phyloP scores from a whole-genome alignment of 495 filamentous ascomycete genomes.

The Penicillium waksmanii region DNA sequence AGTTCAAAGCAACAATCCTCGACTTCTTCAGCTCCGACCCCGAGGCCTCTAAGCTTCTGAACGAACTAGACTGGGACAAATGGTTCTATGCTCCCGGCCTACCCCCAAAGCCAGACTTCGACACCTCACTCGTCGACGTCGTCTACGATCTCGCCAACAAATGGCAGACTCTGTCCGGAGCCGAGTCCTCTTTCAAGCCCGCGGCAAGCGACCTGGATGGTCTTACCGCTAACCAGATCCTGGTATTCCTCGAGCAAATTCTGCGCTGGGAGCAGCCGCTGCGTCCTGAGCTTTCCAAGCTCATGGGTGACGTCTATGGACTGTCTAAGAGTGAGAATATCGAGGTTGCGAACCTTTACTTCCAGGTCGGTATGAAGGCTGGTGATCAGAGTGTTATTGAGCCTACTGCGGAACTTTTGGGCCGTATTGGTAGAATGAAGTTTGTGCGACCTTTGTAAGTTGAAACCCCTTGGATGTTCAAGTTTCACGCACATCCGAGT shows the following conservation, averaged over 20 bases:
- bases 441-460: constrained; percentile 81
- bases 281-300: constrained; percentile 59
- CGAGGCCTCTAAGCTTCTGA: constrained; percentile 66
- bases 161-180: constrained; percentile 61
- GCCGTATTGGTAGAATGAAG: constrained; percentile 92
- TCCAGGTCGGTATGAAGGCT: constrained; percentile 74
- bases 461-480: too few species aligned
- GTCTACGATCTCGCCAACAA: constrained; percentile 81
- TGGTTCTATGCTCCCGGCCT: constrained; percentile 85
- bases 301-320: constrained; percentile 73
- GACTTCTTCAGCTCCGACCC: constrained; percentile 77
- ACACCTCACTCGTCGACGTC: constrained; percentile 82
- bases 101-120: constrained; percentile 87
- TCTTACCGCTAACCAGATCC: constrained; percentile 81
- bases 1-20: constrained; percentile 86
- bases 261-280: constrained; percentile 67
- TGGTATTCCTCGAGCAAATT: constrained; percentile 84
- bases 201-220: constrained; percentile 65
- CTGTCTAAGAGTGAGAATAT: constrained; percentile 73
- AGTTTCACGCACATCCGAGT: too few species aligned
- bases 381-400: constrained; percentile 66
- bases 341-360: constrained; percentile 80
- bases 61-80: constrained; percentile 80
- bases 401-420: constrained; percentile 72
- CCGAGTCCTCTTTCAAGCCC: constrained; percentile 62